These are phyloP conservation scores for Gilbertella persicaria DNA, from an alignment of 371 early-diverging fungal species.

Conservation along the genomic window DNA sequence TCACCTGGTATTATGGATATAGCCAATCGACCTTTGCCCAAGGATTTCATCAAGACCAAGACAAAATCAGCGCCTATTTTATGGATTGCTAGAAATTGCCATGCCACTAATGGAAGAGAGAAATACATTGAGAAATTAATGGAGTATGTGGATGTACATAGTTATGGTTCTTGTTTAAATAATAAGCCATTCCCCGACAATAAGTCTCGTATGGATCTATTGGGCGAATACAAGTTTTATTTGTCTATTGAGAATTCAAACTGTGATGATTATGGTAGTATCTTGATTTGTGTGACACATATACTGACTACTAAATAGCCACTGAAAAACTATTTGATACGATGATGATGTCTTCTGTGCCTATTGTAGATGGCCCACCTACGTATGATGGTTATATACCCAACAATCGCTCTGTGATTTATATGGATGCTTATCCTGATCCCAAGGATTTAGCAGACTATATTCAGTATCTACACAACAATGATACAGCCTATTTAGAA, in stretches of 20 bases:
- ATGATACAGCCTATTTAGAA: conserved; percentile 41
- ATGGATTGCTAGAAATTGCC: conserved; percentile 45
- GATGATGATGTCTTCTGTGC: conserved; percentile 26
- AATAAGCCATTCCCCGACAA: conserved; percentile 34
- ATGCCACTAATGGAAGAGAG: conserved; percentile 37
- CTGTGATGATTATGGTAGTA: conserved; percentile 44
- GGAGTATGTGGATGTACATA: conserved; percentile 39
- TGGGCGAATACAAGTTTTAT: conserved; percentile 46
- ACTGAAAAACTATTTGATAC: conserved; percentile 46
- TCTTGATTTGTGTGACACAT: not conserved
- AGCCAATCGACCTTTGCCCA: conserved; percentile 36
- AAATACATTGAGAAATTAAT: conserved; percentile 38
- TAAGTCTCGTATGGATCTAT: conserved; percentile 25
- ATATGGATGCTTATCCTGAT: conserved; percentile 44
- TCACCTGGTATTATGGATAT: conserved; percentile 35
- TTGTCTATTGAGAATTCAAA: conserved; percentile 45
- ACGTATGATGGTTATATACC: conserved; percentile 40
- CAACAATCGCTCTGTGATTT: conserved; percentile 28
- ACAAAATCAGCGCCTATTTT: conserved; percentile 31
- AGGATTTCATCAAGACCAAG: conserved; percentile 36
- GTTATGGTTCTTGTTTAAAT: conserved; percentile 38
- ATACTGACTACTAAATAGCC: conserved; percentile 16
- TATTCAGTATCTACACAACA: conserved; percentile 32
- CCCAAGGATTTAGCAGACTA: conserved; percentile 43
- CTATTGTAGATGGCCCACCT: conserved; percentile 35